Base-by-base conservation (phyloP, 169 alveolate species). In the Cryptosporidium ryanae region DNA sequence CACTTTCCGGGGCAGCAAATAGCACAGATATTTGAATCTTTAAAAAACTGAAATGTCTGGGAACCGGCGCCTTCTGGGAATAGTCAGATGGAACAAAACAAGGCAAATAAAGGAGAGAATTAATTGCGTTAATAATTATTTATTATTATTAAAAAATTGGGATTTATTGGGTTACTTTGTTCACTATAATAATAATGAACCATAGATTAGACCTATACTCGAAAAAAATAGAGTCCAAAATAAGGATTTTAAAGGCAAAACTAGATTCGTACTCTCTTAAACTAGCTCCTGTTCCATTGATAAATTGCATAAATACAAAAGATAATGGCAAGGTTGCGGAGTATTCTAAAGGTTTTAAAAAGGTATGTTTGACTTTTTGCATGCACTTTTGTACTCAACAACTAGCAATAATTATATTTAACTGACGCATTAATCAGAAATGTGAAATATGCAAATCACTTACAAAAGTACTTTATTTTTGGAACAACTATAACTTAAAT, bases 241-340 rank as follows among this genome's bases (percentile, higher is more conserved):
- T 76, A 17, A 49, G 44, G 29, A n/a, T 57, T 8, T n/a, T 76
- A 23, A 59, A 59, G 18, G 64, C 55, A n/a, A 55, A 38, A 59
- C 21, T 76, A 76, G 21, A 8, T 17, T 32, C 43, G 17, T 61
- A 76, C 48, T 67, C 87, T 1, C 29, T 18, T 44, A 76, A n/a
- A 38, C 71, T 76, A 21, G 68, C 71, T n/a, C 87, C 87, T n/a
- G 52, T 34, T 59, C 87, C 87, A 32, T 57, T 57, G 63, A 61
- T 76, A 18, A 59, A 70, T 25, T 57, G 63, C 38, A 43, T 76
- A 23, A 70, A 76, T 21, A 59, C 25, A 15, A 43, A 64, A 15
- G 59, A 76, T 21, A 55, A 59, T 55, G 71, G 87, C 18, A 43
- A 55, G 32, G 43, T 52, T 46, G 44, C 64, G 15, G 38, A n/a